A percentile compares a stretch with the other conserved stretches of the same genome.
Evolutionary conservation across 805 yeast species (phyloP).

Genomic region (Maudiozyma bulderi): DNA sequence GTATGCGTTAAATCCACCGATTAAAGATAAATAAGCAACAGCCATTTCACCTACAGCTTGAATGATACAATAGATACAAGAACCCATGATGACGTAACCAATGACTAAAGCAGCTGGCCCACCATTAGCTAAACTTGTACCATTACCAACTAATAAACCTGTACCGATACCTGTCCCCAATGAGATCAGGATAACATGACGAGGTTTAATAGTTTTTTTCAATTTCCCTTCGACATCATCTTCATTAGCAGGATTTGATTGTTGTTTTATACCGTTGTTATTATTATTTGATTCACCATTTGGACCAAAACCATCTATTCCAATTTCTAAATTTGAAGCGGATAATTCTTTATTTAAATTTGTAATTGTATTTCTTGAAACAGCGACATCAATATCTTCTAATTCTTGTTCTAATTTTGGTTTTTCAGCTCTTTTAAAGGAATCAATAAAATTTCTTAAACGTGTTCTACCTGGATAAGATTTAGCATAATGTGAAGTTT

Average conservation of each 20-base stretch:
- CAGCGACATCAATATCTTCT: neutral
- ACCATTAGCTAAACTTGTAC: slow-evolving; percentile 35
- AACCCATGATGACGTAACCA: slow-evolving; percentile 49
- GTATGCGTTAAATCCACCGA: slow-evolving; percentile 57
- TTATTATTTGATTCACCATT: neutral
- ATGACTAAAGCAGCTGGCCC: slow-evolving; percentile 44
- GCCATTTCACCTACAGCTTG: slow-evolving; percentile 62
- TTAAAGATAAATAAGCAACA: slow-evolving; percentile 44
- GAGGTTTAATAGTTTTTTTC: slow-evolving; percentile 27
- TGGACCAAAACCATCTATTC: neutral
- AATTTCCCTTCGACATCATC: slow-evolving; percentile 21
- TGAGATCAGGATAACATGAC: slow-evolving; percentile 66
- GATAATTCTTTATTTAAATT: neutral
- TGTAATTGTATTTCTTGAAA: slow-evolving; percentile 1
- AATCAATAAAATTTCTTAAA: slow-evolving; percentile 10
- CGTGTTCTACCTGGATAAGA: neutral
- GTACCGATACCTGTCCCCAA: slow-evolving; percentile 83
- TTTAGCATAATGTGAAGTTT: neutral
- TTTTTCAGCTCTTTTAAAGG: slow-evolving; percentile 16
- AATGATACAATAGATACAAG: slow-evolving; percentile 49
- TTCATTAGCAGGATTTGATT: neutral
- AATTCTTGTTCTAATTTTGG: slow-evolving; percentile 1
- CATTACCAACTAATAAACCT: slow-evolving; percentile 53
- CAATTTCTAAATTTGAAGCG: neutral
- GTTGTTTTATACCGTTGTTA: neutral